Base-by-base conservation (phyloP, 805 yeast species). In the Metschnikowia koreensis region DNA sequence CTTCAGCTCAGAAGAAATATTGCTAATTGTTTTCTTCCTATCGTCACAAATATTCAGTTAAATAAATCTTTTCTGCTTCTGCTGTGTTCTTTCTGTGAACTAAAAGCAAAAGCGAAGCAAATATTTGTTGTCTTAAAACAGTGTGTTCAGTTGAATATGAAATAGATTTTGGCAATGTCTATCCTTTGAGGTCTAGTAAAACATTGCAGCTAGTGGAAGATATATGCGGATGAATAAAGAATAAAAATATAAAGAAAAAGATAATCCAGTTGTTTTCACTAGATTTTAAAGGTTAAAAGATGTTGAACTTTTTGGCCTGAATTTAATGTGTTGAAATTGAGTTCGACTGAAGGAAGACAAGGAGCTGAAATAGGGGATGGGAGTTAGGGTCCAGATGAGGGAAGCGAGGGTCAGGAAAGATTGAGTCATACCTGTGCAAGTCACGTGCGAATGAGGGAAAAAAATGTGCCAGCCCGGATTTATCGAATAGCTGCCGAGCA, bases 71-170 rank as follows among this genome's bases (percentile, higher is more conserved):
- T 40, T 7, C 6, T 7, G 50, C 44, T 40, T 34, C 38, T n/a
- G 45, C 50, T 37, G 11, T 43, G 47, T 48, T 48, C 51, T 34
- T 48, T 48, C 51, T 48, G 37, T 43, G 51, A 48, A 48, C 51
- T 48, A 41, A 22, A 17, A 42, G 47, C 47, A 42, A 38, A 38
- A 16, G 28, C 34, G 10, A 17, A 41, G 27, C 45, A 27, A 26
- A 33, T 38, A 15, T n/a, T 12, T 37, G 28, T 15, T 46, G 37
- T 46, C 17, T 42, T 38, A 15, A 39, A 40, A 41, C 44, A 40
- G 12, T 17, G 13, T 42, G 28, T 40, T 33, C 17, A 26, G 50
- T 34, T 41, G 37, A 34, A 26, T 28, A 31, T 31, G 10, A 29
- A 31, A 17, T 42, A 42, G 16, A 31, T 42, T 17, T 26, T 38